Percentiles rank a stretch among this genome's conserved stretches.
phyloP scores from a whole-genome alignment of 768 basidiomycete species.

The Hypholoma fasciculare region DNA sequence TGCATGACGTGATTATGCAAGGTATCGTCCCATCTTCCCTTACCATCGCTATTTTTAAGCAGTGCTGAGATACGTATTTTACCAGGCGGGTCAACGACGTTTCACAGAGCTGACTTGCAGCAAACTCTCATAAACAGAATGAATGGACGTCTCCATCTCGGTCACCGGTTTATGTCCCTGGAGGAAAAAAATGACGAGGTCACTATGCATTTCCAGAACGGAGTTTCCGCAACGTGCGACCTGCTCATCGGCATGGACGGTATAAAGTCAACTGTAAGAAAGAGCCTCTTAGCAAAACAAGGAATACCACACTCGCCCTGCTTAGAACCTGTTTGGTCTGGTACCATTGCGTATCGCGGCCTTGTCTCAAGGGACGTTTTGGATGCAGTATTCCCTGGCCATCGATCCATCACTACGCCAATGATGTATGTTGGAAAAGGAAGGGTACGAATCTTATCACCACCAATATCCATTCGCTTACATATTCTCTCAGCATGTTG shows the following conservation, averaged over 20 bases:
- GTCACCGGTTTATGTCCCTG: conserved; percentile 33
- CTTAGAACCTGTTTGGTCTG: conserved; percentile 5
- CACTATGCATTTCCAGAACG: conserved; percentile 37
- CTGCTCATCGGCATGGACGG: conserved; percentile 45
- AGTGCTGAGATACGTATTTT: no score
- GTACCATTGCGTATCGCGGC: background rate
- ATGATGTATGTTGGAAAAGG: no score
- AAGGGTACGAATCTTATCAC: no score
- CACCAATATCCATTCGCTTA: no score
- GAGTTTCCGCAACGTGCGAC: conserved; percentile 33
- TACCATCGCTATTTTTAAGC: no score
- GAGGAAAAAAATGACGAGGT: conserved; percentile 24
- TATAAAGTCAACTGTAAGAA: conserved; percentile 33
- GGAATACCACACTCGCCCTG: conserved; percentile 7
- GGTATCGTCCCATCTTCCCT: no score
- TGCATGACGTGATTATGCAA: conserved; percentile 22
- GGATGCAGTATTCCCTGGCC: background rate
- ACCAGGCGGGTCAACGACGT: background rate
- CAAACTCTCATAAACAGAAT: background rate
- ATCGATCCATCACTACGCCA: background rate
- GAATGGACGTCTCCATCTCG: conserved; percentile 17
- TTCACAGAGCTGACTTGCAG: conserved; percentile 2
- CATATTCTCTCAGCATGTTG: conserved; percentile 39
- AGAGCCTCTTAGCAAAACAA: conserved; percentile 9
- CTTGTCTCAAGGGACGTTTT: background rate